These are phyloP conservation scores for Candida koratica DNA, from an alignment of 805 yeast genomes.

Conservation along the genomic window DNA sequence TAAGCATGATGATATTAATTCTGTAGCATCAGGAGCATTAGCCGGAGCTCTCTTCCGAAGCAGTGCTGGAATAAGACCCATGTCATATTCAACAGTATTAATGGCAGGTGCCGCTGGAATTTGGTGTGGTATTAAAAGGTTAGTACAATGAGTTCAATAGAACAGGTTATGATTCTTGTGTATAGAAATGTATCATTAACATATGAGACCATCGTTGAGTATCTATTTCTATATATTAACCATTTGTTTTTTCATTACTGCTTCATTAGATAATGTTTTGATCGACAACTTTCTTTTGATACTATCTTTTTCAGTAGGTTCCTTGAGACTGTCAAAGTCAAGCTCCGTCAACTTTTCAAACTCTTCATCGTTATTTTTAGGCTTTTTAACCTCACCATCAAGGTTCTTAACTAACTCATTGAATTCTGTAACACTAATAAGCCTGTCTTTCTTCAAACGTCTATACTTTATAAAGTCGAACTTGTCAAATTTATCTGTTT, in stretches of 20 bases:
- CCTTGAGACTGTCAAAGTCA: constrained; percentile 2
- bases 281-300: constrained; percentile 8
- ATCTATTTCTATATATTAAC: constrained; percentile 2
- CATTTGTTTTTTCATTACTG: not conserved
- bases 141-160: constrained; percentile 16
- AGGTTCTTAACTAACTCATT: not conserved
- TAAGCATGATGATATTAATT: constrained; percentile 80
- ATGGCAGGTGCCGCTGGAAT: constrained; percentile 88
- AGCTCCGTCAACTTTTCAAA: constrained; percentile 15
- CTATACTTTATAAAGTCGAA: constrained; percentile 31
- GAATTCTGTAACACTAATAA: constrained; percentile 14
- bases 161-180: constrained; percentile 13
- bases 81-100: constrained; percentile 80
- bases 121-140: constrained; percentile 81
- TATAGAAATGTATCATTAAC: constrained; percentile 13
- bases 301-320: not conserved
- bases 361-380: constrained; percentile 34
- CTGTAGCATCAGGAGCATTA: constrained; percentile 83
- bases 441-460: constrained; percentile 30
- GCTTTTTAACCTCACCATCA: not conserved
- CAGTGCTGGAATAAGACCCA: constrained; percentile 78
- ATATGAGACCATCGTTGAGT: not conserved
- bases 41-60: constrained; percentile 91
- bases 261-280: not conserved
- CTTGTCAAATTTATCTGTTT: constrained; percentile 30